Evolutionary conservation across 2,329 filamentous ascomycete species (phyloP).

Genomic region (Fusarium sp.): DNA sequence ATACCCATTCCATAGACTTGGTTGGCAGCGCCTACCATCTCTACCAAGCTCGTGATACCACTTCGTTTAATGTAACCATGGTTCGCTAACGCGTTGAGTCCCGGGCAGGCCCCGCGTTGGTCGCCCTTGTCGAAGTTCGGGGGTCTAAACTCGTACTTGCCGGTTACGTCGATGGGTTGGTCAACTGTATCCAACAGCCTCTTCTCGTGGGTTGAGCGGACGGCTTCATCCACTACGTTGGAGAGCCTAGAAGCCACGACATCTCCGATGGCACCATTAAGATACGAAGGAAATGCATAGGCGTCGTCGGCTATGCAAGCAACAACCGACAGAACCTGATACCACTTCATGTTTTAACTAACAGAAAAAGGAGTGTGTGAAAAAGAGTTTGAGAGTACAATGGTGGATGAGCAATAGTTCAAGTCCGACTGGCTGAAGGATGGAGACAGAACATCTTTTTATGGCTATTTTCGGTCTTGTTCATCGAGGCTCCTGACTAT

Average conservation of each 20-base stretch:
- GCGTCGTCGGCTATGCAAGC: neutral
- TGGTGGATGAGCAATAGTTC: neutral
- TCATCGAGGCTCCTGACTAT: neutral
- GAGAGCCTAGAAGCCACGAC: constrained; percentile 3
- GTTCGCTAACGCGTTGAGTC: constrained; percentile 52
- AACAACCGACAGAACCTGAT: neutral
- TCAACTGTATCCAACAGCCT: neutral
- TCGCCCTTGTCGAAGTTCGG: constrained; percentile 43
- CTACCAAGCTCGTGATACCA: constrained; percentile 30
- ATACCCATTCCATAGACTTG: constrained; percentile 20
- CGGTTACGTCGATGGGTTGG: constrained; percentile 17
- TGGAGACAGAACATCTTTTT: constrained; percentile 16
- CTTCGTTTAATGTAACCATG: constrained; percentile 49
- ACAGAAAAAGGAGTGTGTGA: constrained; percentile 1
- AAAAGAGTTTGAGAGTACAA: neutral
- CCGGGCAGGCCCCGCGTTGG: constrained; percentile 49
- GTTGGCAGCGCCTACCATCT: constrained; percentile 28
- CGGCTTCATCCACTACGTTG: neutral
- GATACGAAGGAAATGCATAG: constrained; percentile 7
- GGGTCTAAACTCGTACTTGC: constrained; percentile 42
- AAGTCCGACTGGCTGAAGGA: neutral
- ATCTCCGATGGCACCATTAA: neutral
- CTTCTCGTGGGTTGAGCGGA: constrained; percentile 1
- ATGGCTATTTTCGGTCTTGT: neutral
- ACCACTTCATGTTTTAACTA: constrained; percentile 13